phyloP scores from a whole-genome alignment of 805 yeast genomes.

The Yamadazyma kitorensis region DNA sequence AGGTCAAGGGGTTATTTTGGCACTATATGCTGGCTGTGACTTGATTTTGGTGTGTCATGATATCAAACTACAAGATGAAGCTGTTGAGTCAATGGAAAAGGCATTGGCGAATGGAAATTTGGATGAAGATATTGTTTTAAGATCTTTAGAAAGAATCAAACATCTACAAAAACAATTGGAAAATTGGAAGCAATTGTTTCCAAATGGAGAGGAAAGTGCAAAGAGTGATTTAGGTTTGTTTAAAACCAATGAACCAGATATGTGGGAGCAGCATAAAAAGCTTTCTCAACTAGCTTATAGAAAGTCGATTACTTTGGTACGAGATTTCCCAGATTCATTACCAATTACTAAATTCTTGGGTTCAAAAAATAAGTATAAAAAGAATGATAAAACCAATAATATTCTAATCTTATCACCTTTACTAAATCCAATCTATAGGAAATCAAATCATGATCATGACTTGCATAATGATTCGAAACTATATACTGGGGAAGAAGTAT shows the following conservation, averaged over 20 bases:
- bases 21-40: slow-evolving; percentile 65
- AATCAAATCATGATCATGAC: slow-evolving; percentile 2
- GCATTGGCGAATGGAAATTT: slow-evolving; percentile 40
- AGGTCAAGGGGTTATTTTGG: slow-evolving; percentile 63
- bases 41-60: slow-evolving; percentile 62
- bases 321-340: slow-evolving; percentile 50
- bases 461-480: slow-evolving; percentile 16
- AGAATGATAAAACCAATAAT: slow-evolving; percentile 23
- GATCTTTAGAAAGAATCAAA: slow-evolving; percentile 43
- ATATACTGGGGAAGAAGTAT: slow-evolving; percentile 49
- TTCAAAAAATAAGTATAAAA: slow-evolving; percentile 22
- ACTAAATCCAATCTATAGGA: slow-evolving; percentile 34
- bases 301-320: slow-evolving; percentile 49
- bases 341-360: slow-evolving; percentile 46
- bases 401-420: slow-evolving; percentile 37
- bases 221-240: slow-evolving; percentile 22
- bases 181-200: slow-evolving; percentile 45
- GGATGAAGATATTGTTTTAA: slow-evolving; percentile 40
- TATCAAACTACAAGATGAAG: slow-evolving; percentile 52
- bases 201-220: slow-evolving; percentile 27
- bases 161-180: slow-evolving; percentile 40
- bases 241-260: slow-evolving; percentile 23
- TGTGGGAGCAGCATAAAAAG: slow-evolving; percentile 41
- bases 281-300: slow-evolving; percentile 48
- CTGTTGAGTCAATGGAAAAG: slow-evolving; percentile 41